phyloP scores from a whole-genome alignment of 768 basidiomycete species.

The Macrolepiota albuminosa region DNA sequence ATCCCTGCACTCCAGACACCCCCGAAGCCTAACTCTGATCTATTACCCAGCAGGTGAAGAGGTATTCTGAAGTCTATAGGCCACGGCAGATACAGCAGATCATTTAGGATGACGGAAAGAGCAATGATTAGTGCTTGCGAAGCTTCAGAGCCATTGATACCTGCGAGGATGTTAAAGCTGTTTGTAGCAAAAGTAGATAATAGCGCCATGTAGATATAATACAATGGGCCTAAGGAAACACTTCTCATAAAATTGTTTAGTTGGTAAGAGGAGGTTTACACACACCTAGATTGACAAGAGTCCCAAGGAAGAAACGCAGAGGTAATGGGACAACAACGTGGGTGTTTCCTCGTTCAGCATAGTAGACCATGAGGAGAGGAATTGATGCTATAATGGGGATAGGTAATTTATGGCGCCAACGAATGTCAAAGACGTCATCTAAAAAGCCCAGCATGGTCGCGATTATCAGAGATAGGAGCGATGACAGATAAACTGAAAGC shows the following conservation, averaged over 20 bases:
- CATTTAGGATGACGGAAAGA: conserved; percentile 85
- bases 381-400: conserved; percentile 96
- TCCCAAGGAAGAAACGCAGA: conserved; percentile 65
- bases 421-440: conserved; percentile 97
- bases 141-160: conserved; percentile 95
- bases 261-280: not conserved
- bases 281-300: conserved; percentile 84
- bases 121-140: conserved; percentile 92
- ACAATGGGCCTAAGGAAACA: conserved; percentile 67
- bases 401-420: conserved; percentile 97
- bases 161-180: conserved; percentile 97
- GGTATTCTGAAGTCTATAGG: conserved; percentile 70
- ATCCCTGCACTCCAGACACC: conserved; percentile 82
- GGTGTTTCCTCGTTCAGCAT: conserved; percentile 90
- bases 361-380: conserved; percentile 94
- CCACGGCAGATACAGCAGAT: conserved; percentile 92
- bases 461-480: conserved; percentile 84
- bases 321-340: conserved; percentile 91
- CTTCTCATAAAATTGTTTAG: conserved; percentile 5
- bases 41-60: conserved; percentile 61
- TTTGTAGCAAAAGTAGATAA: conserved; percentile 97
- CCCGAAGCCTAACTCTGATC: conserved; percentile 65
- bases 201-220: conserved; percentile 95
- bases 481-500: conserved; percentile 91
- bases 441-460: conserved; percentile 94